Evolutionary conservation across 352 stramenopile genomes (phyloP).

Genomic region (Phytophthora uliginosa): DNA sequence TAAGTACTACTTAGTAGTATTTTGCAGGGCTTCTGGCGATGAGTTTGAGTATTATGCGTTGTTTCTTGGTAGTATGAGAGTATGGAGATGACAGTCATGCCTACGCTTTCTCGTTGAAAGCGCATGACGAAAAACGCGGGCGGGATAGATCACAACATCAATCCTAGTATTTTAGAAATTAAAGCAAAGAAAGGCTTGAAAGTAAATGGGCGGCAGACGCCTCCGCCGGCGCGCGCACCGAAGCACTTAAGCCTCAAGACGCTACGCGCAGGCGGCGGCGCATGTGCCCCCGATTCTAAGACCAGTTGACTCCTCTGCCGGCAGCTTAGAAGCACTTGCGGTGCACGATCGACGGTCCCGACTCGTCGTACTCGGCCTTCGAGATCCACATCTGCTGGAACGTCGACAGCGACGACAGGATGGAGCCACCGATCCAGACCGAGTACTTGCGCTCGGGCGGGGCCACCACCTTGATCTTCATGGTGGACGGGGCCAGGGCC

Average conservation of each 20-base stretch:
- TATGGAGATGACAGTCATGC: not conserved
- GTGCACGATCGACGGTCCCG: constrained; percentile 97
- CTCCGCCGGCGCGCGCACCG: constrained; percentile 14
- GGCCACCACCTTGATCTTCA: constrained; percentile 98
- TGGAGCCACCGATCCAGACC: constrained; percentile 98
- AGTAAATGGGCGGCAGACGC: constrained; percentile 21
- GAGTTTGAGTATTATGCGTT: no score
- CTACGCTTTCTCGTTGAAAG: not conserved
- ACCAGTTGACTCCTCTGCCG: constrained; percentile 27
- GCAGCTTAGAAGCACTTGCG: constrained; percentile 95
- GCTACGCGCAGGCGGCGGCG: not conserved
- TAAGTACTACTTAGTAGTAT: no score
- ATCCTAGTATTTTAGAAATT: constrained; percentile 52
- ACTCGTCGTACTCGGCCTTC: constrained; percentile 98
- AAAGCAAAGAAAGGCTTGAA: constrained; percentile 34
- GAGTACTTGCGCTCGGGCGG: constrained; percentile 96
- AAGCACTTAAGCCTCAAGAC: constrained; percentile 72
- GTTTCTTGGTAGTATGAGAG: no score
- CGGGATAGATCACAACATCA: constrained; percentile 42
- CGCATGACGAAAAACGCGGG: not conserved
- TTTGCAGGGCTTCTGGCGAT: no score
- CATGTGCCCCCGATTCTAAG: constrained; percentile 39
- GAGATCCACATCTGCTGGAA: constrained; percentile 99
- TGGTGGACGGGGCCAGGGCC: constrained; percentile 88
- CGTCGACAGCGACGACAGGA: constrained; percentile 97